Evolutionary conservation across 2,329 filamentous ascomycete species (phyloP), one percentile per base, ranked within the genome.

Genomic region (Madurella fahalii): DNA sequence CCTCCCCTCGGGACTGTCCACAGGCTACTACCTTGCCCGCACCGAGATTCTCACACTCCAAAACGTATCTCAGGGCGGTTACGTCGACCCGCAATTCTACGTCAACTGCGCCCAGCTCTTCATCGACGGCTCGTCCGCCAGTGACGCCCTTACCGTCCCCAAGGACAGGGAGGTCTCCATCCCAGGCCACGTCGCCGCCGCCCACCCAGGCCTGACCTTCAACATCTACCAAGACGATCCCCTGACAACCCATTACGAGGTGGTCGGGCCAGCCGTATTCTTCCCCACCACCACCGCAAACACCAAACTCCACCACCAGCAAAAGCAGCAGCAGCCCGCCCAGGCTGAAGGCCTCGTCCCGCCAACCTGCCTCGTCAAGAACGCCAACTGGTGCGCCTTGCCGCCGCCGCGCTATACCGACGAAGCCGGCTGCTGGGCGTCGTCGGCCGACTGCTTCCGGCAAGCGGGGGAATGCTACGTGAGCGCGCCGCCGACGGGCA

Each of bases 41-140:
- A 80, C 84, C 0, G 87, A 91, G 71, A 70, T 89, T 9, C 73
- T 90, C 25, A 83, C 86, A 1, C 77, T 91, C 39, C 87, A 90
- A 63, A 72, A 82, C 47, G 84, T 83, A 25, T 57, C 58, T 43
- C 50, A 11, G 9, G 47, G 56, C 9, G 70, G 77, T 56, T 70
- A 75, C 4, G 73, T 71, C 9, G 77, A 86, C 54, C 83, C 87
- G n/a, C 86, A 91, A 68, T 88, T 88, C 71, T 91, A 87, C 67
- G 73, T 80, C 49, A 83, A 85, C 49, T 91, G 87, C 67, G 85
- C 85, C 1, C 87, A 91, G 69, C 74, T 90, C 59, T 87, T 81
- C 65, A 69, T 91, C 46, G 64, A 81, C 51, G 67, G 55, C 4
- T 20, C 32, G 9, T 68, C 52, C 69, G 65, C 31, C 77, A 77